Percentiles rank a stretch among this genome's conserved stretches.
Conservation (phyloP, 805 yeast genomes). For the Saccharomyces paradoxus region DNA sequence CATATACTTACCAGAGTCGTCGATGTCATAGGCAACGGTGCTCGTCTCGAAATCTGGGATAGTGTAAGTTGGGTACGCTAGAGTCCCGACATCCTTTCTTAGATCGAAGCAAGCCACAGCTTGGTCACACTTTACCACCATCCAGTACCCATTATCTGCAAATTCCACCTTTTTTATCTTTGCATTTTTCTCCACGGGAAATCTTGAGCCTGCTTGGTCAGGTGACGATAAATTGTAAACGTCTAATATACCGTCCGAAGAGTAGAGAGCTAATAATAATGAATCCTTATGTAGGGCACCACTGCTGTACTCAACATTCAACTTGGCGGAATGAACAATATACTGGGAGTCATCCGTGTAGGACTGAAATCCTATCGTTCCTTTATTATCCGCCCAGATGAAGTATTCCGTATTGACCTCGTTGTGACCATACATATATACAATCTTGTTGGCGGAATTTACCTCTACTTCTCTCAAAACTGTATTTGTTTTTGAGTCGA, state of each 20-base stretch:
- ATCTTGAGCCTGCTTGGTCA: conserved; percentile 8
- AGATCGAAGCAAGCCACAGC: conserved; percentile 20
- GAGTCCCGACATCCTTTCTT: conserved; percentile 19
- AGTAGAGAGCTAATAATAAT: conserved; percentile 24
- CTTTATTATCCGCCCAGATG: conserved; percentile 12
- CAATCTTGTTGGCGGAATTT: conserved; percentile 4
- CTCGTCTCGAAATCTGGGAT: conserved; percentile 5
- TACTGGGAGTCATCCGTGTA: conserved; percentile 1
- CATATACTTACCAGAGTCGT: conserved; percentile 4
- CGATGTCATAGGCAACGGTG: neutral
- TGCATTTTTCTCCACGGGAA: conserved; percentile 8
- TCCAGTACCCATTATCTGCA: conserved; percentile 28
- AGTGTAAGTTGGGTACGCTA: conserved; percentile 5
- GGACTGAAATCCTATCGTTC: conserved; percentile 10
- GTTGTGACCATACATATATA: conserved; percentile 11
- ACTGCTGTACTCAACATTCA: neutral
- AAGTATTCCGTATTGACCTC: conserved; percentile 10
- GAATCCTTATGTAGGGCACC: conserved; percentile 34
- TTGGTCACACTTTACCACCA: conserved; percentile 16
- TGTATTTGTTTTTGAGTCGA: neutral
- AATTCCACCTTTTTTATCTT: conserved; percentile 14
- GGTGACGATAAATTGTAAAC: conserved; percentile 12
- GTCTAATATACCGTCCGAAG: conserved; percentile 1
- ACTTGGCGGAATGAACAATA: neutral
- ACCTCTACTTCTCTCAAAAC: neutral